Evolutionary conservation across 169 alveolate genomes (phyloP).

Genomic region (Plasmodium malariae): DNA sequence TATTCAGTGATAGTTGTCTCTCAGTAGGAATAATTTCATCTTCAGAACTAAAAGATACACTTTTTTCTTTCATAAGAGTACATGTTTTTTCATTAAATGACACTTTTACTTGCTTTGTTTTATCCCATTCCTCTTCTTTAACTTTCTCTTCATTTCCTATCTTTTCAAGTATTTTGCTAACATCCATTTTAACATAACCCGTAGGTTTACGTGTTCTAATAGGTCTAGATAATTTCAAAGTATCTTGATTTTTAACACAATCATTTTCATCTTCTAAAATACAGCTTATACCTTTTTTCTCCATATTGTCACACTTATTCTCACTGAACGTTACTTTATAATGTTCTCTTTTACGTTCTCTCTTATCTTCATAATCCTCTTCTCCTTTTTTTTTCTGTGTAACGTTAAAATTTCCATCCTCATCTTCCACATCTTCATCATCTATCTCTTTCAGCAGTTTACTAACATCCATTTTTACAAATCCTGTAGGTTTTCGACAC

Average conservation of each 20-base stretch:
- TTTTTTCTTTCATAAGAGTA: neutral
- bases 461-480: constrained; percentile 55
- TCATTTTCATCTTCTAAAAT: constrained; percentile 8
- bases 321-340: too few relatives aligned
- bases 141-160: constrained; percentile 1
- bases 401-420: too few relatives aligned
- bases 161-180: constrained; percentile 19
- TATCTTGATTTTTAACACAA: neutral
- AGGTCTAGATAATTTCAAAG: neutral
- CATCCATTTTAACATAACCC: constrained; percentile 50
- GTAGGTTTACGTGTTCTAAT: constrained; percentile 47
- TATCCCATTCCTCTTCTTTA: neutral
- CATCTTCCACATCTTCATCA: constrained; percentile 3
- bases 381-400: neutral
- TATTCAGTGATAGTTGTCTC: neutral
- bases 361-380: neutral
- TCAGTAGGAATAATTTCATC: constrained; percentile 8
- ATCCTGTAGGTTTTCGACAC: constrained; percentile 48
- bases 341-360: too few relatives aligned
- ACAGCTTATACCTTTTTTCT: too few relatives aligned
- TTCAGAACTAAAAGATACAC: constrained; percentile 18
- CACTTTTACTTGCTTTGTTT: constrained; percentile 6
- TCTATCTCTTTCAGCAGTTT: constrained; percentile 45
- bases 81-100: neutral
- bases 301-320: too few relatives aligned